Evolutionary conservation across 257 asterid genomes (phyloP).

Genomic region (Solanum neorickii): DNA sequence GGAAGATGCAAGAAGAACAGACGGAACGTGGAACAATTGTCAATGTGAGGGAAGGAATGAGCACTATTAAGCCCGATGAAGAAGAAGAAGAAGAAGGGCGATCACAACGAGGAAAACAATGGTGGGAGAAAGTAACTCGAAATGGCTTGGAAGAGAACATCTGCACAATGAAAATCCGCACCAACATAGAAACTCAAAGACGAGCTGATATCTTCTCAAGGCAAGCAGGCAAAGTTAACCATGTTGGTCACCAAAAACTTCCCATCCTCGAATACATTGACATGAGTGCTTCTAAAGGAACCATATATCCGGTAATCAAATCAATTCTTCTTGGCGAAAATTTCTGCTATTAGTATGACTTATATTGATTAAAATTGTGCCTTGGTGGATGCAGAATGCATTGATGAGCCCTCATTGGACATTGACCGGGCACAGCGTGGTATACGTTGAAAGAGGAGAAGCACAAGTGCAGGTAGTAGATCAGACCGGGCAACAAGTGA

Average conservation of each 20-base stretch:
- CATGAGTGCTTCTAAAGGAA: slow-evolving; percentile 53
- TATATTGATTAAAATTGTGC: not conserved
- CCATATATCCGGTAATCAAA: slow-evolving; percentile 31
- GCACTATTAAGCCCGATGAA: slow-evolving; percentile 34
- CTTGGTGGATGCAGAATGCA: slow-evolving; percentile 25
- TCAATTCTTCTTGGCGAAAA: not conserved
- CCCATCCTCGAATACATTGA: slow-evolving; percentile 47
- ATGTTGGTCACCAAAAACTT: slow-evolving; percentile 36
- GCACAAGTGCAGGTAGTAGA: slow-evolving; percentile 41
- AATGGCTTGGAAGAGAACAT: slow-evolving; percentile 72
- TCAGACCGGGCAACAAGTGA: slow-evolving; percentile 29
- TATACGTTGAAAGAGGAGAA: slow-evolving; percentile 48
- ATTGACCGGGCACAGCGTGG: slow-evolving; percentile 33
- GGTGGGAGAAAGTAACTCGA: not conserved
- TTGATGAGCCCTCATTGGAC: slow-evolving; percentile 48
- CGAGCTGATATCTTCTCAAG: slow-evolving; percentile 62
- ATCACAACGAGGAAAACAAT: not conserved
- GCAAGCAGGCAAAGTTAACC: slow-evolving; percentile 48
- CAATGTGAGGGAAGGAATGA: slow-evolving; percentile 23
- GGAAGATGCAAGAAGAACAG: slow-evolving; percentile 22
- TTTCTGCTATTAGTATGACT: too few species aligned
- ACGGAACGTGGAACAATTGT: slow-evolving; percentile 14
- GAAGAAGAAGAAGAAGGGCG: not conserved
- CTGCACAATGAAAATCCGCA: slow-evolving; percentile 32
- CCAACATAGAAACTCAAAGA: slow-evolving; percentile 32